These are phyloP conservation scores for Malassezia arunalokei DNA, from an alignment of 1,284 basidiomycete genomes.

Conservation along the genomic window DNA sequence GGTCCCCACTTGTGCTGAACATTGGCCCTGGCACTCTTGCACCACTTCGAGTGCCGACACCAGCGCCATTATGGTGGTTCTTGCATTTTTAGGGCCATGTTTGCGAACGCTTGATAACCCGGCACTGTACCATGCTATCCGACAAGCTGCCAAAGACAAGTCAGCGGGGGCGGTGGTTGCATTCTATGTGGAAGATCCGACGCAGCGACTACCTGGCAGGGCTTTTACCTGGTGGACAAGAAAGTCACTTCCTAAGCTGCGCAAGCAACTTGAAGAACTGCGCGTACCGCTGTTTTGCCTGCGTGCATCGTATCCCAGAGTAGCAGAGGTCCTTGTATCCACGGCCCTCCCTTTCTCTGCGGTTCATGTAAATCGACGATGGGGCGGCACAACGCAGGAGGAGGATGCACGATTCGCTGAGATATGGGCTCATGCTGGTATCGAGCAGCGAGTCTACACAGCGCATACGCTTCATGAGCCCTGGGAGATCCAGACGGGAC, in stretches of 20 bases:
- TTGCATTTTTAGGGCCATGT: conserved; percentile 4
- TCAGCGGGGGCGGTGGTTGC: conserved; percentile 1
- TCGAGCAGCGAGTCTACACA: not conserved
- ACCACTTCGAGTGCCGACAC: too few species aligned
- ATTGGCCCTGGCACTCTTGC: too few species aligned
- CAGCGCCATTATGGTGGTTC: not conserved
- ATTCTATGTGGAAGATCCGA: conserved; percentile 8
- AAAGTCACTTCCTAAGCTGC: conserved; percentile 6
- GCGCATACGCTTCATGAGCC: conserved; percentile 13
- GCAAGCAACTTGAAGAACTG: not conserved
- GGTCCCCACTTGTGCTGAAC: too few species aligned
- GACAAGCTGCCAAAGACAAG: not conserved
- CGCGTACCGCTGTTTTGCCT: conserved; percentile 7
- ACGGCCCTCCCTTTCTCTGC: not conserved
- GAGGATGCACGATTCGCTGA: not conserved
- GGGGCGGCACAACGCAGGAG: conserved; percentile 7
- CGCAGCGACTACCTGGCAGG: conserved; percentile 7
- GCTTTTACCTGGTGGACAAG: conserved; percentile 14
- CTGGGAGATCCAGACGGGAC: conserved; percentile 10
- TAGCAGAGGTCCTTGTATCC: not conserved
- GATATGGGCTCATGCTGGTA: not conserved
- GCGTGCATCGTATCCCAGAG: not conserved
- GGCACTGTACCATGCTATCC: conserved; percentile 1
- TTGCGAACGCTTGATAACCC: conserved; percentile 8
- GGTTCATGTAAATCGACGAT: conserved; percentile 7